Conservation (phyloP, 116 monocot species). For the Cymodocea nodosa region DNA sequence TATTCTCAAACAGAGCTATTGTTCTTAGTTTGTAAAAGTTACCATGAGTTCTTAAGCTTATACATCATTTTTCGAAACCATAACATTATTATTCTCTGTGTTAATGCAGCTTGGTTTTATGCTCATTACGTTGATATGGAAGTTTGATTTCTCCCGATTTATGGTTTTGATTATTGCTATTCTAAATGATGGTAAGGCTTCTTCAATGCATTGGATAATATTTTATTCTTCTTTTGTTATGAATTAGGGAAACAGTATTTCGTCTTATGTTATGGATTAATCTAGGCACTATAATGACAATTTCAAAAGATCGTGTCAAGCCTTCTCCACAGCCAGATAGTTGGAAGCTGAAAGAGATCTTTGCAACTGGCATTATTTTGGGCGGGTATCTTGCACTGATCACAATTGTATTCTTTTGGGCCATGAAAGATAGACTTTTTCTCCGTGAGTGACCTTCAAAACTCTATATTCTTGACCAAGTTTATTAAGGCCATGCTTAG, state of each 20-base stretch:
- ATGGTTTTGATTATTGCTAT: too few relatives aligned
- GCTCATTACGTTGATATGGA: too few relatives aligned
- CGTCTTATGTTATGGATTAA: not conserved
- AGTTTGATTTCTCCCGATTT: too few relatives aligned
- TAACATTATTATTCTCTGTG: not conserved
- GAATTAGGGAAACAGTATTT: too few relatives aligned
- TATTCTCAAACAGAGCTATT: too few relatives aligned
- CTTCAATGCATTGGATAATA: conserved; percentile 43
- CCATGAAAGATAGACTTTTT: conserved; percentile 74
- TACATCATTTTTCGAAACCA: too few relatives aligned
- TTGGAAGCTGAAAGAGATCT: conserved; percentile 90
- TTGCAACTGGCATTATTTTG: conserved; percentile 74
- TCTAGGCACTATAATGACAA: conserved; percentile 96
- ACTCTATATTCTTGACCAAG: too few relatives aligned
- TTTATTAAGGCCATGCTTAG: too few relatives aligned
- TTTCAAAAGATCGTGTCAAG: conserved; percentile 89
- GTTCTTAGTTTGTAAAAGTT: not conserved
- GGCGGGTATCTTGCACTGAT: conserved; percentile 72
- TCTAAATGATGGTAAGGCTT: too few relatives aligned
- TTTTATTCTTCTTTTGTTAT: not conserved
- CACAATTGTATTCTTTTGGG: too few relatives aligned
- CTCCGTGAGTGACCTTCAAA: conserved; percentile 22
- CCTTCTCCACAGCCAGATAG: conserved; percentile 82
- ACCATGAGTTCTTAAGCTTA: too few relatives aligned
- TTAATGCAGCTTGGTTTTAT: conserved; percentile 52